phyloP scores from a whole-genome alignment of 2,329 filamentous ascomycete genomes.

The Neofusicoccum kwambonambiense region DNA sequence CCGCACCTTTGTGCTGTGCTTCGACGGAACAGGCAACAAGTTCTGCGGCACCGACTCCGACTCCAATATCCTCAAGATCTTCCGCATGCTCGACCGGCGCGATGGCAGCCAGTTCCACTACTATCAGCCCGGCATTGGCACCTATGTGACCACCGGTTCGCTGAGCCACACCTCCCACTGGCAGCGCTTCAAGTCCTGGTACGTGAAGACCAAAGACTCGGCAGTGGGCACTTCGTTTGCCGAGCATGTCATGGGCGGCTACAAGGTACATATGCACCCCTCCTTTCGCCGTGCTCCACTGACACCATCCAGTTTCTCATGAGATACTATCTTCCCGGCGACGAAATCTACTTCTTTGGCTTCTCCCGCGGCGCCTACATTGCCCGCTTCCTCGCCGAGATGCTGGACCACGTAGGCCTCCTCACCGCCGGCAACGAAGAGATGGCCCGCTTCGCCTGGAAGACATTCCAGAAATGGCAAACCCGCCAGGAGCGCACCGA shows the following conservation, averaged over 20 bases:
- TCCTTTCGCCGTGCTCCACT: neutral
- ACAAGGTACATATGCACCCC: constrained; percentile 58
- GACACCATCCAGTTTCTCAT: constrained; percentile 41
- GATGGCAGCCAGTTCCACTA: constrained; percentile 23
- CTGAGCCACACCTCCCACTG: constrained; percentile 57
- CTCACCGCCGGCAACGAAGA: constrained; percentile 82
- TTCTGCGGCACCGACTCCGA: constrained; percentile 23
- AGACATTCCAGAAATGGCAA: constrained; percentile 74
- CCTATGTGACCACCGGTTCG: constrained; percentile 64
- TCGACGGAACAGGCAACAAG: constrained; percentile 27
- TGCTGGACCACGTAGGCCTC: constrained; percentile 80
- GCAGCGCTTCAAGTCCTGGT: constrained; percentile 64
- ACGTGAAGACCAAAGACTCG: constrained; percentile 72
- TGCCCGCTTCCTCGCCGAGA: constrained; percentile 64
- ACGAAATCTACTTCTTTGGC: constrained; percentile 50
- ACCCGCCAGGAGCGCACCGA: constrained; percentile 49
- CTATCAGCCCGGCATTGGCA: constrained; percentile 61
- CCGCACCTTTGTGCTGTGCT: constrained; percentile 58
- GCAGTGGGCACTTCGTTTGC: constrained; percentile 79
- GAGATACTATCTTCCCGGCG: constrained; percentile 48
- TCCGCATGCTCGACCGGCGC: constrained; percentile 23
- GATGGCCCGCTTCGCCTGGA: constrained; percentile 82
- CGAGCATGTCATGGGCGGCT: constrained; percentile 79
- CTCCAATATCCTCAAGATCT: constrained; percentile 26
- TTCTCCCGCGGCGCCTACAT: constrained; percentile 54